phyloP scores from a whole-genome alignment of 2,329 filamentous ascomycete genomes.

The Colletotrichum sp. region DNA sequence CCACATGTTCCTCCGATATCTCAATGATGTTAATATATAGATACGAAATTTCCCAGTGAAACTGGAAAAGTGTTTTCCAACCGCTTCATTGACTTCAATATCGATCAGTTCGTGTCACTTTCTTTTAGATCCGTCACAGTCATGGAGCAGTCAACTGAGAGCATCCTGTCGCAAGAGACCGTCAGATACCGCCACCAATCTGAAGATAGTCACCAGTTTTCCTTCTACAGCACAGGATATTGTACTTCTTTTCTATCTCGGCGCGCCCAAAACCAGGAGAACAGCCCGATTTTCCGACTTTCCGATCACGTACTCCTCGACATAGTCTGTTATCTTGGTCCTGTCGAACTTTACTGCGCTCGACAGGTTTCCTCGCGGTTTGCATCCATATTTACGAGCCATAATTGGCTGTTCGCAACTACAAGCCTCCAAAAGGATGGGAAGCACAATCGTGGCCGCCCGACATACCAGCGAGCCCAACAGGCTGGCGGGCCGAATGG shows the following conservation, averaged over 20 bases:
- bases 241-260: not conserved
- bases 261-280: not conserved
- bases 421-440: not conserved
- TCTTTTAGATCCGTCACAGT: rapidly evolving
- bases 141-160: not conserved
- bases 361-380: not conserved
- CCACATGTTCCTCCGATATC: not conserved
- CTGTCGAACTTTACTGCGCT: not conserved
- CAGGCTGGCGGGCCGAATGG: not conserved
- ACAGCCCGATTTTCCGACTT: not conserved
- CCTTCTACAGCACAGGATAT: not conserved
- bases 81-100: not conserved
- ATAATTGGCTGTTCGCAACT: not conserved
- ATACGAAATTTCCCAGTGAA: rapidly evolving
- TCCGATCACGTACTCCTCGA: not conserved
- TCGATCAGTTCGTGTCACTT: not conserved
- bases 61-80: rapidly evolving
- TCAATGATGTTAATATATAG: not conserved
- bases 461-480: not conserved
- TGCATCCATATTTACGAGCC: not conserved
- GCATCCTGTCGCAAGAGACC: not conserved
- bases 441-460: not conserved
- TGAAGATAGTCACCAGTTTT: not conserved
- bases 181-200: not conserved
- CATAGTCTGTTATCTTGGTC: not conserved